phyloP scores from a whole-genome alignment of 73 alveolate species.

The Paramecium pentaurelia region DNA sequence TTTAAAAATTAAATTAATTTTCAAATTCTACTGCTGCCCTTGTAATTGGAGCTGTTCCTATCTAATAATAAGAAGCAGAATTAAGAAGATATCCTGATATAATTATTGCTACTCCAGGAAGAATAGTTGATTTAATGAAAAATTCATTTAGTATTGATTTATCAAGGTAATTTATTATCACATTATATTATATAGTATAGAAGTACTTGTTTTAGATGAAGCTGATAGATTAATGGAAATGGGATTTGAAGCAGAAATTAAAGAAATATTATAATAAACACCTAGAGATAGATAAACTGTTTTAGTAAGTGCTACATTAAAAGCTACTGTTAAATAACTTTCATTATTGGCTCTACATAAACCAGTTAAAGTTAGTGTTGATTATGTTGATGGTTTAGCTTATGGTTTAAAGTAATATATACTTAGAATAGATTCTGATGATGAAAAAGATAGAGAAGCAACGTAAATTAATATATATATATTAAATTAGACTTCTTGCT shows the following conservation, averaged over 20 bases:
- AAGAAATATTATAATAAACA: conserved; percentile 76
- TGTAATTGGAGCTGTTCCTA: conserved; percentile 88
- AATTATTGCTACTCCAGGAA: conserved; percentile 96
- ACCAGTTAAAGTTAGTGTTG: conserved; percentile 85
- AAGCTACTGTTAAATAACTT: conserved; percentile 83
- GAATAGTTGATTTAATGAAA: conserved; percentile 80
- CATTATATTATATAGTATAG: conserved; percentile 63
- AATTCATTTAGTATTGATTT: conserved; percentile 55
- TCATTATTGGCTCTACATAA: conserved; percentile 85
- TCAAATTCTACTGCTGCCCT: conserved; percentile 74
- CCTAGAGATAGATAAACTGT: conserved; percentile 95
- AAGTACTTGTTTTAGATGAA: conserved; percentile 94
- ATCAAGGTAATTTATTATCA: conserved; percentile 65
- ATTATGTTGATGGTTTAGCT: conserved; percentile 40
- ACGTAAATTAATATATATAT: background rate
- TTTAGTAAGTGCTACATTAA: conserved; percentile 97
- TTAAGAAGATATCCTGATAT: conserved; percentile 90
- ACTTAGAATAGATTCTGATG: conserved; percentile 15
- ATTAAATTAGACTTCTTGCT: conserved; percentile 51
- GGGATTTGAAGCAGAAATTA: conserved; percentile 93
- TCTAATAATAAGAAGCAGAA: conserved; percentile 83
- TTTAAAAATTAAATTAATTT: conserved; percentile 79
- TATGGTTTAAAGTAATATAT: conserved; percentile 49
- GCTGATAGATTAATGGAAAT: conserved; percentile 97
- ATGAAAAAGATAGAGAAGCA: conserved; percentile 54